Evolutionary conservation across 305 asterid genomes (phyloP).

Genomic region (Solanum chacoense): DNA sequence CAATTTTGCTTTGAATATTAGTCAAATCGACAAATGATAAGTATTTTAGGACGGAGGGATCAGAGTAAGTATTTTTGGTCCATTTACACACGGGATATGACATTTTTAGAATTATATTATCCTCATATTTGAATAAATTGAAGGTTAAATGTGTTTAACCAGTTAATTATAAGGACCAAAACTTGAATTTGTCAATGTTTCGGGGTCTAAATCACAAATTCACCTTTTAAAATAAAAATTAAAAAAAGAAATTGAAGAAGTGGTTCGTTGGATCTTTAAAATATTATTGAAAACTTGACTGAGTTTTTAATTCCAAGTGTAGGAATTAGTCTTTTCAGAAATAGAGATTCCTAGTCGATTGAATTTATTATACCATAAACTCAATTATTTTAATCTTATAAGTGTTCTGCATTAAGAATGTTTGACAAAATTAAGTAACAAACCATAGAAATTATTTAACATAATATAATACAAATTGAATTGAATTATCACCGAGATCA

Average conservation of each 20-base stretch:
- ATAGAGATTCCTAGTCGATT: background rate
- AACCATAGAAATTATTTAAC: background rate
- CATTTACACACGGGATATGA: background rate
- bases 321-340: background rate
- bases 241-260: background rate
- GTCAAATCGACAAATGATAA: background rate
- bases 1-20: background rate
- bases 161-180: background rate
- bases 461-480: no score
- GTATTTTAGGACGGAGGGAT: background rate
- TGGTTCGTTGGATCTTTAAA: background rate
- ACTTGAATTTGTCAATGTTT: background rate
- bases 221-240: background rate
- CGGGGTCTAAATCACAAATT: background rate
- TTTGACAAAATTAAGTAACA: background rate
- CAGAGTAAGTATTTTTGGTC: background rate
- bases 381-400: background rate
- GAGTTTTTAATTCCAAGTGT: background rate
- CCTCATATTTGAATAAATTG: background rate
- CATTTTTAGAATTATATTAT: background rate
- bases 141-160: background rate
- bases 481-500: background rate
- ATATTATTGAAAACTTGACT: background rate
- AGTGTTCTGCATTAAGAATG: background rate
- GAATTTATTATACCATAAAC: background rate